Conservation (phyloP, 306 rosid species). For the Dryas drummondii region DNA sequence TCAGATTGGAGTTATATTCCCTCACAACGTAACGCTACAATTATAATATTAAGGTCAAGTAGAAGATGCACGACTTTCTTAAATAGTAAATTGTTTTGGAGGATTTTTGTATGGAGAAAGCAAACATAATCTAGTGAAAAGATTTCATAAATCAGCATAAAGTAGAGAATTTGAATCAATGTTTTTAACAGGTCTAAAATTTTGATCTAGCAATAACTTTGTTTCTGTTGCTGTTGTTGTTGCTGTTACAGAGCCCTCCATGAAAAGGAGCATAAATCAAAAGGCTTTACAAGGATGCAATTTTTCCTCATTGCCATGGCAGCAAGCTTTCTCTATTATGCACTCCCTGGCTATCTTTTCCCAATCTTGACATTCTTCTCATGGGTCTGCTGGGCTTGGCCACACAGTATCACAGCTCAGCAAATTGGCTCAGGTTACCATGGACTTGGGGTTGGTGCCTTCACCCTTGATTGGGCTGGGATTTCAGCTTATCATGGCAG, state of each 20-base stretch:
- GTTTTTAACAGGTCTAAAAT: slow-evolving; percentile 14
- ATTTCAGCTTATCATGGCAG: slow-evolving; percentile 97
- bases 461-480: slow-evolving; percentile 98
- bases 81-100: slow-evolving; percentile 26
- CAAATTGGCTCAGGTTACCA: slow-evolving; percentile 86
- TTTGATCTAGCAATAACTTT: slow-evolving; percentile 13
- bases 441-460: slow-evolving; percentile 92
- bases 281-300: slow-evolving; percentile 71
- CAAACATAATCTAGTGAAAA: slow-evolving; percentile 2
- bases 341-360: slow-evolving; percentile 85
- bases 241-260: slow-evolving; percentile 81
- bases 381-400: slow-evolving; percentile 98
- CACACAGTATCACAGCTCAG: slow-evolving; percentile 86
- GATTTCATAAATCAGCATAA: slow-evolving; percentile 14
- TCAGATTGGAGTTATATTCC: slow-evolving; percentile 38
- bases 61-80: slow-evolving; percentile 20
- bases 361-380: slow-evolving; percentile 85
- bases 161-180: slow-evolving; percentile 9
- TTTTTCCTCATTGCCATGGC: slow-evolving; percentile 78
- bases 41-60: slow-evolving; percentile 24
- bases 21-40: slow-evolving; percentile 17
- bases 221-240: not conserved
- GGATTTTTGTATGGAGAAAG: slow-evolving; percentile 37
- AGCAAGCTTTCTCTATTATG: slow-evolving; percentile 76
- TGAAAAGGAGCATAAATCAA: slow-evolving; percentile 63